These are phyloP conservation scores for Globisporangium canariense DNA, from an alignment of 352 stramenopile species.

Conservation along the genomic window DNA sequence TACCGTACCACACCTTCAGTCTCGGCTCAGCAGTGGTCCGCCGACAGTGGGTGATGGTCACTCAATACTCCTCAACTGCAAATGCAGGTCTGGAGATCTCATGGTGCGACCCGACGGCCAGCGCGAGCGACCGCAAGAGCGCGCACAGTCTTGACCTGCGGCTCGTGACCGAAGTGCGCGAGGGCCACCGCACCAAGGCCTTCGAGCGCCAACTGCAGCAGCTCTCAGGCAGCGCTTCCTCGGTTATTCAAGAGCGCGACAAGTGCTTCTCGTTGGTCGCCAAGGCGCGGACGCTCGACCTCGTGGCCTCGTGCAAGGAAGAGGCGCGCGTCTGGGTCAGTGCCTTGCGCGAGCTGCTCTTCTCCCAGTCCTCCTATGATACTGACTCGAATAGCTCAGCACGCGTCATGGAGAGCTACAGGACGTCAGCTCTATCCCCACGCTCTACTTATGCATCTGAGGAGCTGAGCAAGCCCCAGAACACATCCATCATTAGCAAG, in stretches of 20 bases:
- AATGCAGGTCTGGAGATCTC: slow-evolving; percentile 40
- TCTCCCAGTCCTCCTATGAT: slow-evolving; percentile 6
- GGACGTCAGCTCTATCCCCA: slow-evolving; percentile 36
- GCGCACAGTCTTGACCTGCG: slow-evolving; percentile 35
- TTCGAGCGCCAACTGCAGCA: slow-evolving; percentile 51
- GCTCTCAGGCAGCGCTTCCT: slow-evolving; percentile 23
- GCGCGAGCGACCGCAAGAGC: slow-evolving; percentile 30
- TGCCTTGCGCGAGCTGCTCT: slow-evolving; percentile 43
- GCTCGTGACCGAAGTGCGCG: slow-evolving; percentile 51
- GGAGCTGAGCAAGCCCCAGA: slow-evolving; percentile 1
- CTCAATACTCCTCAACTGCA: neutral
- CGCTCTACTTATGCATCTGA: neutral
- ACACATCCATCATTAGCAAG: slow-evolving; percentile 22
- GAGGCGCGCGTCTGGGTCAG: slow-evolving; percentile 63
- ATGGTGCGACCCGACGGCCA: slow-evolving; percentile 64
- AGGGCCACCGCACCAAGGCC: slow-evolving; percentile 54
- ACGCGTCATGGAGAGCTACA: slow-evolving; percentile 47
- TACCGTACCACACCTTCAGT: slow-evolving; percentile 63
- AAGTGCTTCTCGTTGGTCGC: slow-evolving; percentile 78
- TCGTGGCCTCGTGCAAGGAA: slow-evolving; percentile 78
- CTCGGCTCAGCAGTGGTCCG: slow-evolving; percentile 30
- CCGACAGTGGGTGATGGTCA: slow-evolving; percentile 67
- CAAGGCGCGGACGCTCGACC: slow-evolving; percentile 56
- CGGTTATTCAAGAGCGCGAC: slow-evolving; percentile 34
- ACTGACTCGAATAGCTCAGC: slow-evolving; percentile 18